Percentiles rank a stretch among this genome's conserved stretches.
Evolutionary conservation across 495 filamentous ascomycete species (phyloP).

Genomic region (Daldinia childiae): DNA sequence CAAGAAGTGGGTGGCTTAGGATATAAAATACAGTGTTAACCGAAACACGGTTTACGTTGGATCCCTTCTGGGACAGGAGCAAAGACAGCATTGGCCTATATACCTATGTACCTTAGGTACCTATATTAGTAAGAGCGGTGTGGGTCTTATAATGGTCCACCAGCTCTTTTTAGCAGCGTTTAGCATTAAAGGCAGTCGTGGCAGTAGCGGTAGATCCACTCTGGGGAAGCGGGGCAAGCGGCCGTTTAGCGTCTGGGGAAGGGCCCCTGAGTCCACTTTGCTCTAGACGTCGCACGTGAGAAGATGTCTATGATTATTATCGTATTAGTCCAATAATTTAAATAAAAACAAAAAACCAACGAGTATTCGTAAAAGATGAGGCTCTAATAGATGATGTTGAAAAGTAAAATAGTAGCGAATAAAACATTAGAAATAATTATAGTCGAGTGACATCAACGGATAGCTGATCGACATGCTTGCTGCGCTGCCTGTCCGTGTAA

Average conservation of each 20-base stretch:
- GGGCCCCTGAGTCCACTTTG: conserved; percentile 28
- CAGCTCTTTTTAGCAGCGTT: conserved; percentile 13
- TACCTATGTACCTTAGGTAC: neutral
- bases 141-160: conserved; percentile 16
- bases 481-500: conserved; percentile 4
- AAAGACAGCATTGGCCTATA: neutral
- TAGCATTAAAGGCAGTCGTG: conserved; percentile 6
- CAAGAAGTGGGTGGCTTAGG: neutral
- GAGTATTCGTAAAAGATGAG: neutral
- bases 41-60: neutral
- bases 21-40: conserved; percentile 2
- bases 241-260: conserved; percentile 26
- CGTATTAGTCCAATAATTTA: neutral
- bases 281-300: conserved; percentile 31
- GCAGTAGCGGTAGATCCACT: conserved; percentile 20
- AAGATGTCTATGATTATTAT: neutral
- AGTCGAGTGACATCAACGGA: conserved; percentile 32
- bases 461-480: conserved; percentile 22
- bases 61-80: neutral
- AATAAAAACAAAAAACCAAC: neutral
- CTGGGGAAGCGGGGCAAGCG: conserved; percentile 38
- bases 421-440: conserved; percentile 10
- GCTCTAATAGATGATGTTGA: neutral
- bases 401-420: neutral
- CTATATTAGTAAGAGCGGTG: neutral